phyloP scores from a whole-genome alignment of 1,284 basidiomycete genomes.

The Boletus mariae region DNA sequence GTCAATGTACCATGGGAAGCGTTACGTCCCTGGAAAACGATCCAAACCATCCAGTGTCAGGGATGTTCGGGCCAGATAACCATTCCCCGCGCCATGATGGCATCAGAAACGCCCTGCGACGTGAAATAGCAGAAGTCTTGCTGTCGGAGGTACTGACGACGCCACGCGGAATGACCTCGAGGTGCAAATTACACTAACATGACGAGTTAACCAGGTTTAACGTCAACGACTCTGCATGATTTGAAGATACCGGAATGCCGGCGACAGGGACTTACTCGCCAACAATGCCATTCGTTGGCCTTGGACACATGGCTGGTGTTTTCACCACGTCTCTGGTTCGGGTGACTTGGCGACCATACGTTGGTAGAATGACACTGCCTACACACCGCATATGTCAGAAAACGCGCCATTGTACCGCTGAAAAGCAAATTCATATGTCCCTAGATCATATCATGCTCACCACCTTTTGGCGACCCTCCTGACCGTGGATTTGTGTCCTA shows the following conservation, averaged over 20 bases:
- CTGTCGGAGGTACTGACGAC: neutral
- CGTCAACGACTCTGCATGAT: neutral
- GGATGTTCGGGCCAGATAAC: slow-evolving; percentile 5
- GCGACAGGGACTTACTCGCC: neutral
- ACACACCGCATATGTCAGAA: slow-evolving; percentile 4
- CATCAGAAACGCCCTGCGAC: neutral
- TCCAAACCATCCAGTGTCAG: slow-evolving; percentile 29
- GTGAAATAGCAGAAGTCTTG: neutral
- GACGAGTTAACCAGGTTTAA: neutral
- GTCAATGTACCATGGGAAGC: slow-evolving; percentile 6
- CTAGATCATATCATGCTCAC: neutral
- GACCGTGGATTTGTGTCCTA: neutral
- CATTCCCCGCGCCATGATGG: neutral
- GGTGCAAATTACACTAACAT: neutral
- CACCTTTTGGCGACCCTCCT: neutral
- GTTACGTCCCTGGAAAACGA: slow-evolving; percentile 9
- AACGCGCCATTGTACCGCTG: neutral
- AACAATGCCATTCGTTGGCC: neutral
- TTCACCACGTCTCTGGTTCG: neutral
- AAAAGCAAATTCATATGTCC: neutral
- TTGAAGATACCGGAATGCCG: neutral
- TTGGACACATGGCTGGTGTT: neutral
- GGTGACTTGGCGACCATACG: neutral
- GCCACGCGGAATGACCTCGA: slow-evolving; percentile 1
- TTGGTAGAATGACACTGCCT: slow-evolving; percentile 6